These are phyloP conservation scores for Exophiala alcalophila DNA, from an alignment of 2,329 filamentous ascomycete genomes.

Conservation along the genomic window DNA sequence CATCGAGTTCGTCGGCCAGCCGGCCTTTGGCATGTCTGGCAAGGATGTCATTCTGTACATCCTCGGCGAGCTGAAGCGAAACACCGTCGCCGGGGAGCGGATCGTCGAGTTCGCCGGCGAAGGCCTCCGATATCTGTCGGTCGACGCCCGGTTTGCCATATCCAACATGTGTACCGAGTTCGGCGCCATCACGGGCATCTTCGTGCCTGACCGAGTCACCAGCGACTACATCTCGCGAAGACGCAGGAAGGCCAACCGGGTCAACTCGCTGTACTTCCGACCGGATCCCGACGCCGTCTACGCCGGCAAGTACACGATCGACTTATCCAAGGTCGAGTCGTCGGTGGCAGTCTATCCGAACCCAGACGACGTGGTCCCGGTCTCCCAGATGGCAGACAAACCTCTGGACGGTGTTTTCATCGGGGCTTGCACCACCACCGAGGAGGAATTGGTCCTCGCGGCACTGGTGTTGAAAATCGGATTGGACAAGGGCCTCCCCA, in stretches of 20 bases:
- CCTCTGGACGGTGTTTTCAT: conserved; percentile 47
- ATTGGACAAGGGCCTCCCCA: conserved; percentile 35
- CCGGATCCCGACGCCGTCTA: conserved; percentile 43
- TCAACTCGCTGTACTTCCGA: conserved; percentile 39
- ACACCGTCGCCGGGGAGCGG: conserved; percentile 46
- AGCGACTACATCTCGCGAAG: conserved; percentile 38
- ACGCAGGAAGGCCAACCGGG: conserved; percentile 36
- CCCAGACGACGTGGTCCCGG: conserved; percentile 46
- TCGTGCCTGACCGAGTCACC: conserved; percentile 41
- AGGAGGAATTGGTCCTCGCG: conserved; percentile 46
- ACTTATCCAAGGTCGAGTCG: conserved; percentile 40
- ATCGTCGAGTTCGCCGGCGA: conserved; percentile 48
- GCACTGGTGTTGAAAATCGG: conserved; percentile 43
- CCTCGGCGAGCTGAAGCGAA: conserved; percentile 44
- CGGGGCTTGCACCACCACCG: conserved; percentile 48
- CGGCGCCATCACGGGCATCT: conserved; percentile 45
- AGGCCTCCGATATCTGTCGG: conserved; percentile 40
- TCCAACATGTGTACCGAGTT: conserved; percentile 50
- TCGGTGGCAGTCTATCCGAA: conserved; percentile 44
- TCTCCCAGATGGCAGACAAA: conserved; percentile 35
- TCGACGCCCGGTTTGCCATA: conserved; percentile 48
- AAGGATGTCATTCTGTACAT: conserved; percentile 50
- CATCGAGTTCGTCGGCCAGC: conserved; percentile 42
- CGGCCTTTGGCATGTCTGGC: conserved; percentile 40
- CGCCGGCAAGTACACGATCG: conserved; percentile 38